Conservation (phyloP, 2,329 filamentous ascomycete genomes). For the Colletotrichum sp. region DNA sequence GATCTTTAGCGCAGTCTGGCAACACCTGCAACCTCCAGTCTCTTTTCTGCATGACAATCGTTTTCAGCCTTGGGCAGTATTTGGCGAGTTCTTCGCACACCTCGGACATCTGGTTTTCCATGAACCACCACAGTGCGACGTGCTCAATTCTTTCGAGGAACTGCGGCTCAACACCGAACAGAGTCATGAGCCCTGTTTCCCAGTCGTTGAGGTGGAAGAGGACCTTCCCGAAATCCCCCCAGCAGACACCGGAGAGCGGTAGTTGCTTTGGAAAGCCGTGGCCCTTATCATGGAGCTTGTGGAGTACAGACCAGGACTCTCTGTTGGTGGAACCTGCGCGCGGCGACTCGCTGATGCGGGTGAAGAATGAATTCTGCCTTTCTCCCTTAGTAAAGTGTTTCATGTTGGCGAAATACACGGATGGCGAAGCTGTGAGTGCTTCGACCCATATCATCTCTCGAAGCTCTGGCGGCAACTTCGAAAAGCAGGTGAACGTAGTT, state of each 20-base stretch:
- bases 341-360: neutral
- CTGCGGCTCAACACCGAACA: accelerated
- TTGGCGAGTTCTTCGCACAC: neutral
- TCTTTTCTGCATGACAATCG: neutral
- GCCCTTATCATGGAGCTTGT: accelerated
- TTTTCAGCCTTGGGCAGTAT: neutral
- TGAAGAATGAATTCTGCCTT: neutral
- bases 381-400: too few species aligned
- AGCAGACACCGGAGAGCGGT: accelerated
- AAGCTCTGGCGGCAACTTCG: neutral
- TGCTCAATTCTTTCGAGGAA: neutral
- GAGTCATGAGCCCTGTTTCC: neutral
- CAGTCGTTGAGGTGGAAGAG: accelerated
- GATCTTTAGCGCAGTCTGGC: neutral
- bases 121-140: neutral
- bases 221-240: accelerated
- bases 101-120: too few species aligned
- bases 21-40: neutral
- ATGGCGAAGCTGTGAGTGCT: neutral
- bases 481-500: neutral
- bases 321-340: neutral
- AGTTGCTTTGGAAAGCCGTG: accelerated
- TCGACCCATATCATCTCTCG: neutral
- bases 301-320: neutral
- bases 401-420: too few species aligned